These are phyloP conservation scores for Phaffomyces antillensis DNA, from an alignment of 805 yeast genomes.

Conservation along the genomic window DNA sequence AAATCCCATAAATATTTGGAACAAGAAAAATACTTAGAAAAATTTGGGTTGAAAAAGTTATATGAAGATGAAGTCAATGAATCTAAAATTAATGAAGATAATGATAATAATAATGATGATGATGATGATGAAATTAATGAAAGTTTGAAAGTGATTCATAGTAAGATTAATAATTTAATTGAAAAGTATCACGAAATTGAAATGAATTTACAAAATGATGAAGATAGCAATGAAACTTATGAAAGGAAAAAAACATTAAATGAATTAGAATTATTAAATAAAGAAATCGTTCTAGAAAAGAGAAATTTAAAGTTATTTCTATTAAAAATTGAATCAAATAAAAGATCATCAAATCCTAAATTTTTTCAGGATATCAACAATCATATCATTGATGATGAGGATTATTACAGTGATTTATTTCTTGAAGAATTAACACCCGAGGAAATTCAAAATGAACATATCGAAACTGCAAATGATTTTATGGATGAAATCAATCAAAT, in stretches of 20 bases:
- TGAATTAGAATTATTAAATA: not conserved
- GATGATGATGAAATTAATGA: not conserved
- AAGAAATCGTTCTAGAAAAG: not conserved
- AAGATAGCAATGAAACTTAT: not conserved
- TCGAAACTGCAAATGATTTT: not conserved
- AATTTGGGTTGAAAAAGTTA: not conserved
- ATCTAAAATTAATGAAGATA: not conserved
- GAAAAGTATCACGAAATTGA: not conserved
- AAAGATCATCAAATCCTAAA: too few species aligned
- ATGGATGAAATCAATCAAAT: not conserved
- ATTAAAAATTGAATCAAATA: not conserved
- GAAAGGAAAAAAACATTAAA: not conserved
- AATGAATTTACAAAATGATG: not conserved
- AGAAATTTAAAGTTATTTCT: not conserved
- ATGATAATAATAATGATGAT: not conserved
- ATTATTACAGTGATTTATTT: slow-evolving; percentile 4
- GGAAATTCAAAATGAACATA: not conserved
- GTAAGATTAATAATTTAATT: not conserved
- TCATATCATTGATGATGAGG: not conserved
- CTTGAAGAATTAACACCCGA: not conserved
- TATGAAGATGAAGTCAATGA: not conserved
- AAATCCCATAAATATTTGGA: not conserved
- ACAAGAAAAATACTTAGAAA: not conserved
- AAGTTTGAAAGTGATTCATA: not conserved
- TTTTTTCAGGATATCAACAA: too few species aligned